Base-by-base conservation (phyloP, 1,284 basidiomycete species). In the Ustilago xerochloae region DNA sequence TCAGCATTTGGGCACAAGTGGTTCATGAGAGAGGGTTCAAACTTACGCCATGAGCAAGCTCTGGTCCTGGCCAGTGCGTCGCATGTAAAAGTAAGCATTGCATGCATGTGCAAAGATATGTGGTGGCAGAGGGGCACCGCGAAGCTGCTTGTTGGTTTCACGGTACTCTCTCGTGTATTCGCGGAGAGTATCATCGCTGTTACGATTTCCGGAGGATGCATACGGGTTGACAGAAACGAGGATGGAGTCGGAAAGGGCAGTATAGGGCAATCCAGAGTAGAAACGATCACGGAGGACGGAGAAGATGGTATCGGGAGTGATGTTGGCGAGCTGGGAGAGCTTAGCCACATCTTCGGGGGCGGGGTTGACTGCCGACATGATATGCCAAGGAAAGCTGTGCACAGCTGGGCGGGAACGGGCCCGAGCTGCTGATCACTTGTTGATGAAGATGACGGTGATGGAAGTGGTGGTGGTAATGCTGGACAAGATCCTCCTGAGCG, bases 21-120 rank as follows among this genome's bases (percentile, higher is more conserved):
- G 2, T 13, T 9, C 4, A 28, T 12, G 12, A 3, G 29, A 18
- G 29, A 2, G 22, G 35, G 12, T 20, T 10, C 39, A 53, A n/a
- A 75, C 76, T 76, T 43, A 78, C 74, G 69, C 63, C 56, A 83
- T 76, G 49, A 83, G 64, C 30, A 99, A 88, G 63, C 90, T 90
- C 86, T 98, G 94, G 85, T 99, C 96, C 86, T 97, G 93, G 1
- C 90, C 89, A 0, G 95, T 98, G 75, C 96, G 88, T 52, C 90
- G 88, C 94, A 98, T 97, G 86, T 98, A 94, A 85, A 94, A 97
- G 86, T 97, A 98, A 12, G 93, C 91, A 86, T 92, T 91, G 82
- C 94, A 91, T 7, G 93, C 92, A 36, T 93, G 88, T 71, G 93
- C 90, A 85, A 96, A 98, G 57, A 98, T 90, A 82, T 94, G 93